Percentiles rank a stretch among this genome's conserved stretches.
Conservation (phyloP, 306 rosid genomes). For the Comarum palustre region DNA sequence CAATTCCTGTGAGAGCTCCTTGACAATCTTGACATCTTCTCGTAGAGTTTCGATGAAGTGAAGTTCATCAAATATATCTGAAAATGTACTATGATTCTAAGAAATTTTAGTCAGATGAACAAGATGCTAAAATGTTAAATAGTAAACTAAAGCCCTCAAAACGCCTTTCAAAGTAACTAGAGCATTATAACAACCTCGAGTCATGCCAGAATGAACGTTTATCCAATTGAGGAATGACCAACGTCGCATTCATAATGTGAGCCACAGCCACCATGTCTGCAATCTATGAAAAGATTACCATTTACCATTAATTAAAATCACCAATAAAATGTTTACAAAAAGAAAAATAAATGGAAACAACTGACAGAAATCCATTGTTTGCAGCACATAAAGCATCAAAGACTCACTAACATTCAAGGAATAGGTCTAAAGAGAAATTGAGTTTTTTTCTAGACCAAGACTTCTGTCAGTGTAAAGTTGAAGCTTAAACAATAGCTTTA, state of each 20-base stretch:
- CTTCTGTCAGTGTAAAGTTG: not conserved
- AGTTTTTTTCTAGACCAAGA: not conserved
- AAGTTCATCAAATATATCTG: conserved; percentile 81
- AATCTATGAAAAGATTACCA: conserved; percentile 46
- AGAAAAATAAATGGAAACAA: not conserved
- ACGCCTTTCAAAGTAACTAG: conserved; percentile 19
- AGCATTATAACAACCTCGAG: conserved; percentile 50
- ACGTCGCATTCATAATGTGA: conserved; percentile 79
- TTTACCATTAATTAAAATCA: conserved; percentile 17
- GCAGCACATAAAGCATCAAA: not conserved
- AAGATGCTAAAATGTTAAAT: not conserved
- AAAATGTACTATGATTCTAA: conserved; percentile 58
- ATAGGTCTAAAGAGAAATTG: not conserved
- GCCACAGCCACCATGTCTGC: conserved; percentile 96
- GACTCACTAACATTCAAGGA: not conserved
- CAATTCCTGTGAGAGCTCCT: conserved; percentile 67
- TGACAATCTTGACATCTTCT: conserved; percentile 63
- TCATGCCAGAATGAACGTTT: conserved; percentile 93
- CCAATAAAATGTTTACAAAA: not conserved
- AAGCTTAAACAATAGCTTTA: not conserved
- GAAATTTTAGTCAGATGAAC: conserved; percentile 18
- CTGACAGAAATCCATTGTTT: not conserved
- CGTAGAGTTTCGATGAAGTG: conserved; percentile 72
- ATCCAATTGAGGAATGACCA: conserved; percentile 87
- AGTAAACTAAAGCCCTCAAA: conserved; percentile 12